Base-by-base conservation (phyloP, 2,329 filamentous ascomycete species). In the Ceratocystis destructans region DNA sequence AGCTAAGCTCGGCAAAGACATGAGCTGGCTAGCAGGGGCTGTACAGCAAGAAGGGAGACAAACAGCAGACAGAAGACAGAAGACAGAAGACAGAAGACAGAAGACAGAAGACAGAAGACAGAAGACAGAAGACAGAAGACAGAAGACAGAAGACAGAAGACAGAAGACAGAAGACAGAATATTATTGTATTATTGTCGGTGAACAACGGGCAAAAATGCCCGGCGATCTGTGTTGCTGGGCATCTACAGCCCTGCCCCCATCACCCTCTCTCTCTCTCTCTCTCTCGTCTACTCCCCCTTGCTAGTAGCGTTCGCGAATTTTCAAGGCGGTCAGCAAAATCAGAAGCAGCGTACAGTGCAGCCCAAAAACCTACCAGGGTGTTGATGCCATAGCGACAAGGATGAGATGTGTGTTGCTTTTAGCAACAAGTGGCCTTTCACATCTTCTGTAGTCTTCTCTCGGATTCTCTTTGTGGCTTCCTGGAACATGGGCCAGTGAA, bases 381-480 rank as follows among this genome's bases (percentile, higher is more conserved):
- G 37, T 41, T 41, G 33, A 41, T 12, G 37, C 37, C 8, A 41
- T 41, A 10, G 53, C 17, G 28, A 25, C 25, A 25, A 59, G 53
- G 28, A 37, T 31, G n/a, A 5, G 31, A 59, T 6, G 28, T 31
- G 53, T 57, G 28, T 17, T 31, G 4, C n/a, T 37, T 59, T 59
- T 59, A 17, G 53, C 53, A 25, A 59, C 53, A 59, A 20, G 53
- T 59, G 53, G 53, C 53, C 53, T 59, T 31, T 59, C 53, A 20
- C 53, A 33, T 20, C 28, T 33, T 59, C 53, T 59, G 28, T n/a
- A 17, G n/a, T 17, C 20, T 59, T 59, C 53, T 59, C 5, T 31
- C 53, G 4, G 28, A n/a, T 59, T 59, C 53, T 59, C 8, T 59
- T 31, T 59, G 53, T 31, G 33, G n/a, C 25, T 5, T 59, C 37